Evolutionary conservation across 441 rosid species (phyloP).

Genomic region (Adansonia rubrostipa): DNA sequence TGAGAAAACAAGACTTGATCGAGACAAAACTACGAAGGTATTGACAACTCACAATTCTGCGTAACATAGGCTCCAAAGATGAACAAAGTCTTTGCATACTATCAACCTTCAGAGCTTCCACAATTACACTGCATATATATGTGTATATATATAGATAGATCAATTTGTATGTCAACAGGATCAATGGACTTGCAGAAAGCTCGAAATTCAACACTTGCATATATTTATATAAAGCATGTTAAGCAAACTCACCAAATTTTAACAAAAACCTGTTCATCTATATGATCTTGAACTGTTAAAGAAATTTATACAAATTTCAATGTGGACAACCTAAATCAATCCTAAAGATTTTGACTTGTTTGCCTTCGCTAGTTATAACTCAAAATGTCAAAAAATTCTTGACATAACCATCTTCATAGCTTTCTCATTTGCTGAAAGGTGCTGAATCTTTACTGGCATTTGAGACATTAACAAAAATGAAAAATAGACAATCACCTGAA

Average conservation of each 20-base stretch:
- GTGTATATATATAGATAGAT: constrained; percentile 15
- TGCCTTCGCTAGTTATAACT: not conserved
- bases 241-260: constrained; percentile 9
- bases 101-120: constrained; percentile 98
- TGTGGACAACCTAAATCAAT: not conserved
- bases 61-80: constrained; percentile 95
- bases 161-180: constrained; percentile 33
- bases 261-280: constrained; percentile 2
- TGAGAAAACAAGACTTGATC: not conserved
- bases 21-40: not conserved
- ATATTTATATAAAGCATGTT: constrained; percentile 11
- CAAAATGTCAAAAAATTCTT: not conserved
- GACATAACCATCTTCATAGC: not conserved
- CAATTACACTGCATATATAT: constrained; percentile 71
- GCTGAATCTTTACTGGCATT: not conserved
- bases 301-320: not conserved
- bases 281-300: constrained; percentile 8
- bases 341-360: not conserved
- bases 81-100: constrained; percentile 95
- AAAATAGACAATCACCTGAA: not conserved
- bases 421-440: not conserved
- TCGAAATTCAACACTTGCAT: not conserved
- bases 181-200: constrained; percentile 18
- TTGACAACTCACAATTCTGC: constrained; percentile 74
- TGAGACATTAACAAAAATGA: too few relatives aligned